Percentiles rank a stretch among this genome's conserved stretches.
Conservation (phyloP, 139 green algal genomes). For the Tetraselmis striata region DNA sequence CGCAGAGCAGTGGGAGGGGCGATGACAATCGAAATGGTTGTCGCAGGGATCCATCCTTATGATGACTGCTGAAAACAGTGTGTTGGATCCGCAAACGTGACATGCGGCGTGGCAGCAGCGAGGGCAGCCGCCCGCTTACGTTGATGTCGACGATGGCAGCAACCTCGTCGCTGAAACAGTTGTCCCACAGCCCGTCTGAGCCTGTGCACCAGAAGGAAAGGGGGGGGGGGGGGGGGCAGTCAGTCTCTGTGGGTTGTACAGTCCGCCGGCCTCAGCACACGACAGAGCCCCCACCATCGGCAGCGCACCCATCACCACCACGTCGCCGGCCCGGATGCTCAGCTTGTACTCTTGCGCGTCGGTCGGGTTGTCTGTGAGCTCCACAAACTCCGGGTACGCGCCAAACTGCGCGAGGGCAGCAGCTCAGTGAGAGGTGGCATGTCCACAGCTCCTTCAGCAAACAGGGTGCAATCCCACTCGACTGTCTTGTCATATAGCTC, state of each 20-base stretch:
- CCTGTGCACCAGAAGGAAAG: no score
- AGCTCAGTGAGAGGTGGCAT: no score
- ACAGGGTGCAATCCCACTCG: no score
- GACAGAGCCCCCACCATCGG: background rate
- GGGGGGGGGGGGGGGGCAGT: background rate
- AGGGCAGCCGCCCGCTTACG: conserved; percentile 13
- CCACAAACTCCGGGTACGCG: conserved; percentile 53
- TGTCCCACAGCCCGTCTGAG: conserved; percentile 70
- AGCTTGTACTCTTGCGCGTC: conserved; percentile 51
- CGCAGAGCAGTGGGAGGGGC: no score
- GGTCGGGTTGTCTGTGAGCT: conserved; percentile 59
- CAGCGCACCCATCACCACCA: conserved; percentile 50
- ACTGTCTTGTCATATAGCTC: no score
- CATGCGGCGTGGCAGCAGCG: no score
- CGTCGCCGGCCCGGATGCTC: conserved; percentile 42
- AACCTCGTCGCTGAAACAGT: conserved; percentile 41
- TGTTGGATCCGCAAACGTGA: no score
- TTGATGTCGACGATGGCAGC: conserved; percentile 14
- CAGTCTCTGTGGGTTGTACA: background rate
- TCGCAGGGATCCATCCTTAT: no score
- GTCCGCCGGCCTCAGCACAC: background rate
- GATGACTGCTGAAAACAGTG: no score
- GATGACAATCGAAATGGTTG: no score
- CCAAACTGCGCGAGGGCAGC: no score
- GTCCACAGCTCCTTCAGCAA: no score